These are phyloP conservation scores for Shiraia bambusicola DNA, from an alignment of 2,329 filamentous ascomycete species.

Conservation along the genomic window DNA sequence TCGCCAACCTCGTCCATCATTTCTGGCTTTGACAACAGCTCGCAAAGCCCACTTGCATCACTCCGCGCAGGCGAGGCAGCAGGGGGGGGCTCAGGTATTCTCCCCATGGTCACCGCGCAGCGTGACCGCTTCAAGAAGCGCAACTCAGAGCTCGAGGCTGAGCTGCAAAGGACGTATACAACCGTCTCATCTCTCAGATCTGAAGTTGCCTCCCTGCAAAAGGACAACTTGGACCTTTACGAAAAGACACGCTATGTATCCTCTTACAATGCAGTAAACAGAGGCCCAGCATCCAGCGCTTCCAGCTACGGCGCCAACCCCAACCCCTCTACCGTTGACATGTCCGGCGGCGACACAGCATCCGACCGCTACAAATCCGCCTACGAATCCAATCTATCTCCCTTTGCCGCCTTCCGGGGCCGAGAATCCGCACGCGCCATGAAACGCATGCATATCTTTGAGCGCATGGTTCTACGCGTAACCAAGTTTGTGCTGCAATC, in stretches of 20 bases:
- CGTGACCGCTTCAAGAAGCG: slow-evolving; percentile 97
- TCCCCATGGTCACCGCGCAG: slow-evolving; percentile 98
- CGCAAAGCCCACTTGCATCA: slow-evolving; percentile 52
- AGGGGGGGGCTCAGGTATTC: slow-evolving; percentile 79
- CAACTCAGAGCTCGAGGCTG: slow-evolving; percentile 85
- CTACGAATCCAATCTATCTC: slow-evolving; percentile 93
- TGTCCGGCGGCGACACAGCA: slow-evolving; percentile 42
- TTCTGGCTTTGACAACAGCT: slow-evolving; percentile 74
- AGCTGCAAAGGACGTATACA: slow-evolving; percentile 80
- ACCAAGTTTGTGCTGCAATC: slow-evolving; percentile 90
- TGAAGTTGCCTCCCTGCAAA: slow-evolving; percentile 88
- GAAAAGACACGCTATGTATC: slow-evolving; percentile 97
- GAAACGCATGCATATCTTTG: slow-evolving; percentile 88
- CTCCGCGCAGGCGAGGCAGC: slow-evolving; percentile 64
- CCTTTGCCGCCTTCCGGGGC: slow-evolving; percentile 94
- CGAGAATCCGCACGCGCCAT: slow-evolving; percentile 88
- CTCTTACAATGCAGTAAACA: slow-evolving; percentile 82
- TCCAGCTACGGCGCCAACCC: slow-evolving; percentile 65
- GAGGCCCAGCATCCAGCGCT: slow-evolving; percentile 60
- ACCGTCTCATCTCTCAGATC: slow-evolving; percentile 83
- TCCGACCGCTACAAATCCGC: slow-evolving; percentile 81
- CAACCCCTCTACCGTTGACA: slow-evolving; percentile 71
- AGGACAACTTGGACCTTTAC: slow-evolving; percentile 93
- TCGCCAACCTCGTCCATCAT: slow-evolving; percentile 98
- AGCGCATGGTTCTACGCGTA: slow-evolving; percentile 85